These are phyloP conservation scores for Fraxinus quadrangulata DNA, from an alignment of 257 asterid genomes.

Conservation along the genomic window DNA sequence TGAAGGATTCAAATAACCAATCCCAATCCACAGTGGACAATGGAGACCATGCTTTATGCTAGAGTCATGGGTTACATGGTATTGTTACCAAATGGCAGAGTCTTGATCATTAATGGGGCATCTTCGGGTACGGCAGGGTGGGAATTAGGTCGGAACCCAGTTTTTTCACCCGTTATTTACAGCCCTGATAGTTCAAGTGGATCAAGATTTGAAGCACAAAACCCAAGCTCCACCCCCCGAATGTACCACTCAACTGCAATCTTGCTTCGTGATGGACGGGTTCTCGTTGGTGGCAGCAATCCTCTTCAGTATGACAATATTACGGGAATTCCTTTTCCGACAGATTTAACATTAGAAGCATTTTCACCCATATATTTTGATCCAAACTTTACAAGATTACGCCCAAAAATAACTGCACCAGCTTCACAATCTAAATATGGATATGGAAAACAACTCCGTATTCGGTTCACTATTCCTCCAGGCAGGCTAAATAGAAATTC, in stretches of 20 bases:
- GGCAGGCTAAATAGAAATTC: slow-evolving; percentile 11
- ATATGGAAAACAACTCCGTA: slow-evolving; percentile 4
- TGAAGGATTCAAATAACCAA: slow-evolving; percentile 48
- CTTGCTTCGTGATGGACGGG: slow-evolving; percentile 50
- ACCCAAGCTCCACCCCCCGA: slow-evolving; percentile 38
- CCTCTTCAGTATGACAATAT: slow-evolving; percentile 41
- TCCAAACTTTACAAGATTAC: not conserved
- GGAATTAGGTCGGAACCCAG: slow-evolving; percentile 50
- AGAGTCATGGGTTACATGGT: slow-evolving; percentile 70
- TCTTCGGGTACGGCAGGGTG: slow-evolving; percentile 51
- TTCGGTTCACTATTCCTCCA: slow-evolving; percentile 32
- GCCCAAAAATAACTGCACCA: slow-evolving; percentile 45
- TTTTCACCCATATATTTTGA: slow-evolving; percentile 53
- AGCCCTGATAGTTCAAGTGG: slow-evolving; percentile 28
- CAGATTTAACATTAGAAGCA: slow-evolving; percentile 44
- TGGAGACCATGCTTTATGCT: slow-evolving; percentile 53
- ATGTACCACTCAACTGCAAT: slow-evolving; percentile 31
- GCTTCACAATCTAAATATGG: slow-evolving; percentile 22
- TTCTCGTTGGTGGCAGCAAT: slow-evolving; percentile 56
- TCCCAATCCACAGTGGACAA: slow-evolving; percentile 44
- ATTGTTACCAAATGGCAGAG: slow-evolving; percentile 45
- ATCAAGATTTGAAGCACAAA: slow-evolving; percentile 42
- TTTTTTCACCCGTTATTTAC: slow-evolving; percentile 38
- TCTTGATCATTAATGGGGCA: slow-evolving; percentile 58
- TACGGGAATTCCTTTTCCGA: slow-evolving; percentile 38